Base-by-base conservation (phyloP, 2,329 filamentous ascomycete species). In the Pseudogymnoascus sp. region DNA sequence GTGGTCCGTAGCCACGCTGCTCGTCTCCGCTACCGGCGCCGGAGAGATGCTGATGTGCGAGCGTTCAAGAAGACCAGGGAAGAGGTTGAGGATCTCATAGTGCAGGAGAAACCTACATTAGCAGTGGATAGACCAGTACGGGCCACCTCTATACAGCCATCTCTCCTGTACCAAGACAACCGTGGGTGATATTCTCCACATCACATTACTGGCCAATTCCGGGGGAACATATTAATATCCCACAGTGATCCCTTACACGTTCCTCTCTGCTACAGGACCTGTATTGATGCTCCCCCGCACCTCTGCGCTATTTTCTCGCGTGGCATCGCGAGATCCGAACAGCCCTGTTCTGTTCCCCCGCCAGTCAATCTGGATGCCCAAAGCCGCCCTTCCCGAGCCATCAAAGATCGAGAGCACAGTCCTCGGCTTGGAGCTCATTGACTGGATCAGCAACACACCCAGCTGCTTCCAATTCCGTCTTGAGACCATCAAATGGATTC, bases 321-420 rank as follows among this genome's bases (percentile, higher is more conserved):
- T 54, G 26, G 23, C 47, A 54, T 69, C 78, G 80, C 64, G 26
- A 31, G 26, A 54, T 31, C 47, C 47, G 26, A 34, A 64, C 29
- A 45, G 37, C n/a, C 64, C 26, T 11, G 63, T 51, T 21, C 37
- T 67, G 29, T 64, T 60, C 12, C 66, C 66, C 12, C 42, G 66
- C 36, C 66, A 67, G 34, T 67, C 66, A 14, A 61, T 62, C 26
- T 67, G 66, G 66, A 66, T 66, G 64, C 66, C 66, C 18, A 62
- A 66, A 36, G 63, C 62, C 1, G 59, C 63, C 16, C 63, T 61
- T 42, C 66, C 66, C 4, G 66, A 67, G 39, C 60, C 42, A 40
- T 37, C 47, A 1, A 45, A 18, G n/a, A 65, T 67, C 8, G 64
- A 62, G 57, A 64, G 65, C 26, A 64, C 65, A 37, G 54, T 66